Conservation (phyloP, 176 grass and related monocot species). For the Phyllostachys edulis region DNA sequence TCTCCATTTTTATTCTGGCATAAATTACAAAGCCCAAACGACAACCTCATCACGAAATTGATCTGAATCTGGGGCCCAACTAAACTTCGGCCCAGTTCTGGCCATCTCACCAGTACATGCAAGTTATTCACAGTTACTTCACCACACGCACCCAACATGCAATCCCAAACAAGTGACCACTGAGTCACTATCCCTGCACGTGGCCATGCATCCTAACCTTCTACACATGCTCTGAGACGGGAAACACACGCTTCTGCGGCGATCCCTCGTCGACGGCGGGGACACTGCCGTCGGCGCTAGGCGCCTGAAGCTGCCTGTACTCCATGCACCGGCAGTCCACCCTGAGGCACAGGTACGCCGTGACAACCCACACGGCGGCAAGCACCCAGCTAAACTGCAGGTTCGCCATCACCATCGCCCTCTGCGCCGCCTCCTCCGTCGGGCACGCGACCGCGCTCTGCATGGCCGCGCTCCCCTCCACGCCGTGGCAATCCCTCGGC, state of each 20-base stretch:
- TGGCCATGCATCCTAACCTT: background rate
- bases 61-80: too few species aligned
- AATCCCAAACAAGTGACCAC: background rate
- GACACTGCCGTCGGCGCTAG: background rate
- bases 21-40: too few species aligned
- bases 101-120: background rate
- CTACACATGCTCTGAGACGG: constrained; percentile 33
- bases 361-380: constrained; percentile 51
- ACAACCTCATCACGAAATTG: too few species aligned
- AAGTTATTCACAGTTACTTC: background rate
- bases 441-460: constrained; percentile 49
- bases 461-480: background rate
- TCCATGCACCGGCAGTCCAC: constrained; percentile 39
- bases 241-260: constrained; percentile 43
- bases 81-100: background rate
- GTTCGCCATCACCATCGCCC: constrained; percentile 62
- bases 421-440: constrained; percentile 53
- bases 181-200: background rate
- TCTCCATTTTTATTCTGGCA: too few species aligned
- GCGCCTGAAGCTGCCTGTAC: constrained; percentile 53
- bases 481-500: constrained; percentile 52
- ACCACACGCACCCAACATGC: too few species aligned
- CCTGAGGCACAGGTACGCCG: constrained; percentile 60
- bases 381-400: constrained; percentile 82
- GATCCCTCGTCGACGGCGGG: constrained; percentile 24